Evolutionary conservation across 2,329 filamentous ascomycete genomes (phyloP), one percentile per base, ranked within the genome.

Genomic region (Rasamsonia emersonii): DNA sequence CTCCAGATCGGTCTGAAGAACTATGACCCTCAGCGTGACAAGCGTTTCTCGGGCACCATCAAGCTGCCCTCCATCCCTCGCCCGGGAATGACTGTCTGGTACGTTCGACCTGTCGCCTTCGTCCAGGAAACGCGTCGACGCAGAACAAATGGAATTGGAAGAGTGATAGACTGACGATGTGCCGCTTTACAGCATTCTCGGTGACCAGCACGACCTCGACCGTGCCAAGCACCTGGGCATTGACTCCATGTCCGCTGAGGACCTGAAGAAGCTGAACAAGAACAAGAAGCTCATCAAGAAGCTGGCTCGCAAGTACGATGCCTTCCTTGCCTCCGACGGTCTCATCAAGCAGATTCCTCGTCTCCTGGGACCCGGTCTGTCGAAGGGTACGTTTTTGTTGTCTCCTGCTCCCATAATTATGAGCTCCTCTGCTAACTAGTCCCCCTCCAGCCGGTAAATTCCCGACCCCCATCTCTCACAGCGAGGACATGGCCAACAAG

Each of bases 231-330:
- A 98, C 77, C 84, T 86, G 61, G 89, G 86, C 67, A 79, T 96
- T 54, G 91, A 98, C 64, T 86, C 89, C 73, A 96, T 96, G 91
- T 93, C 85, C 60, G 71, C 85, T 50, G 91, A 98, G 60, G 91
- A 98, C 71, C 73, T 98, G 73, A 98, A 98, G 85, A 98, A 98
- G 83, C 86, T 98, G 54, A 98, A 98, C 83, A 98, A 98, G 86
- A 98, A 98, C 86, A 96, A 98, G 85, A 98, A 98, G 83, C 82
- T 96, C 61, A 95, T 98, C 82, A 98, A 98, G 86, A 98, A 98
- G 83, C 84, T 98, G 51, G 91, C 91, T 47, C 86, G 88, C 80
- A 98, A 98, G 78, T 96, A 98, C 81, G 91, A 98, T 70, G 91
- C 91, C 56, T 98, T 98, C 74, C 71, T 98, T 64, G 83, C 91